These are phyloP conservation scores for Oryza longistaminata DNA, from an alignment of 176 grass and related monocot genomes.

Conservation along the genomic window DNA sequence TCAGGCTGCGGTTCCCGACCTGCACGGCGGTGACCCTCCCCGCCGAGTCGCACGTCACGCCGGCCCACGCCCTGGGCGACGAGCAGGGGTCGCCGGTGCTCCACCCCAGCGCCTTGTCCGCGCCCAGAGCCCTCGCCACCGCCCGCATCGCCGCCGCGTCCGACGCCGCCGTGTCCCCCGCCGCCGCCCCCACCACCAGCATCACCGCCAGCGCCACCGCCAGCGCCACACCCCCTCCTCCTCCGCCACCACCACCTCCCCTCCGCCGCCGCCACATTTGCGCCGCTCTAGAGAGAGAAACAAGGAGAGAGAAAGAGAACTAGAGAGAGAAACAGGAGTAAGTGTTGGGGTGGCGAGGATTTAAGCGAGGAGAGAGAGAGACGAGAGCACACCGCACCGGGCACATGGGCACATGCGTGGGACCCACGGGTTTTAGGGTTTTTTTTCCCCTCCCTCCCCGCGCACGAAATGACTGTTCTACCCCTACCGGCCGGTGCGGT, in stretches of 20 bases:
- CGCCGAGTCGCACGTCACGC: slow-evolving; percentile 39
- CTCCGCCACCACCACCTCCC: neutral
- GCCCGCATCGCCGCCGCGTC: slow-evolving; percentile 62
- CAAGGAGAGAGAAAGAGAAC: neutral
- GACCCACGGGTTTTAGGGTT: slow-evolving; percentile 37
- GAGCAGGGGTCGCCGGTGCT: slow-evolving; percentile 52
- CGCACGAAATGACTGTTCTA: slow-evolving; percentile 21
- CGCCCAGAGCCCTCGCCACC: slow-evolving; percentile 36
- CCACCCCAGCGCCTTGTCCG: slow-evolving; percentile 52
- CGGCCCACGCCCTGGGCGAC: slow-evolving; percentile 39
- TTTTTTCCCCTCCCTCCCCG: too few relatives aligned
- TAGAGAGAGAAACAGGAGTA: slow-evolving; percentile 22
- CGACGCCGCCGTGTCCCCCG: slow-evolving; percentile 13
- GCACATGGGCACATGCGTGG: slow-evolving; percentile 61
- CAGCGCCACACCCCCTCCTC: neutral
- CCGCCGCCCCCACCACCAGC: neutral
- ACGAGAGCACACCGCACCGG: neutral
- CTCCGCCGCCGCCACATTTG: slow-evolving; percentile 37
- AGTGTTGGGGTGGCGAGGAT: slow-evolving; percentile 18
- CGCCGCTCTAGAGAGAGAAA: neutral
- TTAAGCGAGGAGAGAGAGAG: slow-evolving; percentile 51
- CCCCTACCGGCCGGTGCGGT: neutral
- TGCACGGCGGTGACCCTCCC: slow-evolving; percentile 64
- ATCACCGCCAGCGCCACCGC: neutral
- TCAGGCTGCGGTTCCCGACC: slow-evolving; percentile 23